Conservation (phyloP, 345 rosid genomes). For the Lepidium didymum region DNA sequence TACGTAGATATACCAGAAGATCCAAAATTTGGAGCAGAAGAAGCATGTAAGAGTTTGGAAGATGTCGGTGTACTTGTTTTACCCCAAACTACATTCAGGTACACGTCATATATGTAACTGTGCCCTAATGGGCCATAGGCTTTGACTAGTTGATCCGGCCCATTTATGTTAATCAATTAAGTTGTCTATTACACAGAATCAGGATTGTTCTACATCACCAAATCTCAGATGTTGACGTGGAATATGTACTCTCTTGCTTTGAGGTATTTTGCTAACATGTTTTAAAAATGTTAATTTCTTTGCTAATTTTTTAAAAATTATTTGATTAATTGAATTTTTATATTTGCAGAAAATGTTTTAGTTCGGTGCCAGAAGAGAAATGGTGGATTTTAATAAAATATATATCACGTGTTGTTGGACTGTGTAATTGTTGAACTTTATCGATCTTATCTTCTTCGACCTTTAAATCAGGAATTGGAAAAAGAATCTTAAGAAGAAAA, state of each 20-base stretch:
- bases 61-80: slow-evolving; percentile 60
- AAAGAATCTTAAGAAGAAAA: no score
- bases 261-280: slow-evolving; percentile 37
- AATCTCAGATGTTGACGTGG: slow-evolving; percentile 67
- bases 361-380: slow-evolving; percentile 1
- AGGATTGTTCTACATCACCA: slow-evolving; percentile 85
- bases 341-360: slow-evolving; percentile 13
- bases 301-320: neutral
- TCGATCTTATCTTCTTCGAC: neutral
- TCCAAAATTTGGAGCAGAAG: slow-evolving; percentile 41
- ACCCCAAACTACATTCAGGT: slow-evolving; percentile 57
- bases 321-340: neutral
- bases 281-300: neutral
- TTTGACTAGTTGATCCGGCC: neutral
- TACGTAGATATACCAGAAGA: slow-evolving; percentile 48
- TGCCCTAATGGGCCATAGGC: neutral
- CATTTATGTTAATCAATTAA: no score
- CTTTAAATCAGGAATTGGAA: neutral
- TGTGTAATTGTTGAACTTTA: neutral
- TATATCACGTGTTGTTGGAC: neutral
- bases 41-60: slow-evolving; percentile 57
- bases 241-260: slow-evolving; percentile 55
- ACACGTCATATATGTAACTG: neutral
- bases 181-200: slow-evolving; percentile 48
- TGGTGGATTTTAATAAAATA: neutral